These are phyloP conservation scores for Hanseniaspora lachancei DNA, from an alignment of 805 yeast genomes.

Conservation along the genomic window DNA sequence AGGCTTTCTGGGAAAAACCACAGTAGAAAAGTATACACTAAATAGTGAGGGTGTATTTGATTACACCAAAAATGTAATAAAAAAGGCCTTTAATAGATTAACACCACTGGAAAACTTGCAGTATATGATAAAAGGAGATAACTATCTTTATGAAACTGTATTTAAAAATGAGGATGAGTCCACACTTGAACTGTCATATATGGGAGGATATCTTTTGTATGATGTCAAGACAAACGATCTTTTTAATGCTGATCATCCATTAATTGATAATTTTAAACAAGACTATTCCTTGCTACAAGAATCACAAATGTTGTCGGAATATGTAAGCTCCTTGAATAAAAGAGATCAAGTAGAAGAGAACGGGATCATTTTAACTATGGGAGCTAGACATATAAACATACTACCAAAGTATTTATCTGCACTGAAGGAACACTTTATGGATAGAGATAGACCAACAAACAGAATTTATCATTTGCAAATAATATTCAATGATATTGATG, in stretches of 20 bases:
- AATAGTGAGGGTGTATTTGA: background rate
- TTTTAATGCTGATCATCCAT: background rate
- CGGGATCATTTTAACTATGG: slow-evolving; percentile 14
- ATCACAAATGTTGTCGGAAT: background rate
- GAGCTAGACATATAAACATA: slow-evolving; percentile 23
- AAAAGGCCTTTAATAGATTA: background rate
- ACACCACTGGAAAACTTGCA: slow-evolving; percentile 5
- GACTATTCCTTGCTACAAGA: background rate
- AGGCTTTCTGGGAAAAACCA: background rate
- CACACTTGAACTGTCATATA: background rate
- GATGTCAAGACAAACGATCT: background rate
- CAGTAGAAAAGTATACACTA: background rate
- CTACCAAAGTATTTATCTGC: slow-evolving; percentile 20
- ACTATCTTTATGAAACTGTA: slow-evolving; percentile 3
- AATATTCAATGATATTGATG: slow-evolving; percentile 19
- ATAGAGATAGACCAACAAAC: background rate
- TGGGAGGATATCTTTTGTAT: slow-evolving; percentile 2
- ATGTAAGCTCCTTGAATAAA: background rate
- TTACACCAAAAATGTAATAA: background rate
- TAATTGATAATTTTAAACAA: background rate
- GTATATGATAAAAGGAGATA: slow-evolving; percentile 1
- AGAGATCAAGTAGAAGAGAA: background rate
- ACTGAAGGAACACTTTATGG: slow-evolving; percentile 14
- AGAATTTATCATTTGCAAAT: slow-evolving; percentile 25
- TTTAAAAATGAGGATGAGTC: background rate